phyloP scores from a whole-genome alignment of 1,139 yeast genomes.

The Cylindricascospora bacillispora region DNA sequence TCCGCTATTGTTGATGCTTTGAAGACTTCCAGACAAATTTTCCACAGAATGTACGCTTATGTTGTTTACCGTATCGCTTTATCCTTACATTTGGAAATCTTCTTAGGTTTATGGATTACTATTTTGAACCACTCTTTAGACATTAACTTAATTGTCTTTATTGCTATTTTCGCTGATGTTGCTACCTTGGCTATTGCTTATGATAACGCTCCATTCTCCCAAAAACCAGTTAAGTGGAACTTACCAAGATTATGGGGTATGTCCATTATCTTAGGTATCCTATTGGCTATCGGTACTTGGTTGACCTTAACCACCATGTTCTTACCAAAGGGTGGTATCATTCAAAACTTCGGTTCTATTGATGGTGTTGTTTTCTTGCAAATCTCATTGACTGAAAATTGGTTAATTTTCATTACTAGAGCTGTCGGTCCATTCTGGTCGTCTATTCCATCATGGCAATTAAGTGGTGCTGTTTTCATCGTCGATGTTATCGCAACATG shows the following conservation, averaged over 20 bases:
- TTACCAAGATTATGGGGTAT: constrained; percentile 95
- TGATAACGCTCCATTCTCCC: constrained; percentile 96
- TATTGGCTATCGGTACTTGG: constrained; percentile 87
- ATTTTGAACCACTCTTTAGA: constrained; percentile 72
- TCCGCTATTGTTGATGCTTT: constrained; percentile 90
- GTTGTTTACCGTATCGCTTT: constrained; percentile 94
- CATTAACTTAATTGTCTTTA: constrained; percentile 82
- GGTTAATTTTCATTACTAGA: constrained; percentile 92
- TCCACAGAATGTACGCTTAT: constrained; percentile 97
- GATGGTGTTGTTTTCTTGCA: constrained; percentile 89
- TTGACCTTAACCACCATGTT: constrained; percentile 85
- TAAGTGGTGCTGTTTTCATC: constrained; percentile 79
- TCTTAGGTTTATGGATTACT: constrained; percentile 91
- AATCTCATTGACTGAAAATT: constrained; percentile 86
- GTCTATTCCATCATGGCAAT: constrained; percentile 86
- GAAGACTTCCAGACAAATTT: constrained; percentile 90
- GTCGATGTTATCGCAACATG: constrained; percentile 85
- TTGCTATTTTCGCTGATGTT: constrained; percentile 92
- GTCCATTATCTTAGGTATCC: constrained; percentile 71
- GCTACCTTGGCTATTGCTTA: constrained; percentile 92
- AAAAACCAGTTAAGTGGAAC: constrained; percentile 97
- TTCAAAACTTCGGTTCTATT: constrained; percentile 86
- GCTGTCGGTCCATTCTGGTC: constrained; percentile 96
- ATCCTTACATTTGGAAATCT: constrained; percentile 82
- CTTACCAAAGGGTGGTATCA: constrained; percentile 76